Evolutionary conservation across 371 early-diverging fungal genomes (phyloP).

Genomic region (Haplosporangium sp.): DNA sequence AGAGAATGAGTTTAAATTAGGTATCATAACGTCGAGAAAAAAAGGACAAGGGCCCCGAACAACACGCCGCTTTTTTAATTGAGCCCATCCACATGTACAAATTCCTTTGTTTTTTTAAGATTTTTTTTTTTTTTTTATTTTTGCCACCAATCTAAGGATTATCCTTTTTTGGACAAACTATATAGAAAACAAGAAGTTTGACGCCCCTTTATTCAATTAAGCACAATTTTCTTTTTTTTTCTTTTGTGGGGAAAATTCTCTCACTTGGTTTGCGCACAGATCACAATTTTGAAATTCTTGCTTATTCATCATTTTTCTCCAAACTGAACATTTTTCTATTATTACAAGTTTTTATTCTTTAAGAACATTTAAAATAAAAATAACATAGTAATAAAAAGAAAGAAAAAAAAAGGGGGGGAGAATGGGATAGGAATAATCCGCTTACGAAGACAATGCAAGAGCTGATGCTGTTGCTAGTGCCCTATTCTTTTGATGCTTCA

Average conservation of each 20-base stretch:
- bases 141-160: too few relatives aligned
- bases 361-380: background rate
- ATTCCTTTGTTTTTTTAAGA: too few relatives aligned
- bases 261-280: background rate
- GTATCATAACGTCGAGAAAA: too few relatives aligned
- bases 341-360: background rate
- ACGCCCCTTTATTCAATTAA: background rate
- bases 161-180: too few relatives aligned
- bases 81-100: too few relatives aligned
- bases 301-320: constrained; percentile 3
- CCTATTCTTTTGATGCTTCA: constrained; percentile 43
- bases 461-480: constrained; percentile 39
- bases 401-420: background rate
- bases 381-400: background rate
- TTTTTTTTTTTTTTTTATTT: too few relatives aligned
- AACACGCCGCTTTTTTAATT: too few relatives aligned
- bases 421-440: background rate
- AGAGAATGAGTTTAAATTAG: background rate
- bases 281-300: background rate
- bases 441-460: constrained; percentile 5
- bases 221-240: too few relatives aligned
- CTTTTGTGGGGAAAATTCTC: background rate
- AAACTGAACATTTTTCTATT: constrained; percentile 1
- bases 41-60: background rate
- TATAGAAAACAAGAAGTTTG: background rate